These are phyloP conservation scores for Spirogloea muscicola DNA, from an alignment of 139 green algal species.

Conservation along the genomic window DNA sequence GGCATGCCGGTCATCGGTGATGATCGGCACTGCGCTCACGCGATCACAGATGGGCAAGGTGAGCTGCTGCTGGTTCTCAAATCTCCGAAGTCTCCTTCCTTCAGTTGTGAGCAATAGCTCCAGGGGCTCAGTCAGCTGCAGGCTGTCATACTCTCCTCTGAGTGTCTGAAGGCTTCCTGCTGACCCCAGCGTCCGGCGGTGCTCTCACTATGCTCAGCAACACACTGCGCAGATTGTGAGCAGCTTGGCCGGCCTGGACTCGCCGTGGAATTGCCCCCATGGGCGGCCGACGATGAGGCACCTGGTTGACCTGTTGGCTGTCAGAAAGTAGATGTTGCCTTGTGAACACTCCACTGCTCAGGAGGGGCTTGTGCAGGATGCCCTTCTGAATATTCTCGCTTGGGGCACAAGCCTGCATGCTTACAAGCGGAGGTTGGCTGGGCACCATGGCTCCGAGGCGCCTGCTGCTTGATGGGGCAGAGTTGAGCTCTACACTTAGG, in stretches of 20 bases:
- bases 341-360: too few species aligned
- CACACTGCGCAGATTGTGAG: slow-evolving; percentile 61
- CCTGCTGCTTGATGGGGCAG: too few species aligned
- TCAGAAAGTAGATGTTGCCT: too few species aligned
- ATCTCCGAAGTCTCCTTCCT: background rate
- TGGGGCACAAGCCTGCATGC: too few species aligned
- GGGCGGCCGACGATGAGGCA: slow-evolving; percentile 95
- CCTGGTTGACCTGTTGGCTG: slow-evolving; percentile 51
- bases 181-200: too few species aligned
- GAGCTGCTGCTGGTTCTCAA: background rate
- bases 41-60: slow-evolving; percentile 60
- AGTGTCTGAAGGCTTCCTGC: too few species aligned
- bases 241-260: slow-evolving; percentile 67
- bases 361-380: too few species aligned
- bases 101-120: background rate
- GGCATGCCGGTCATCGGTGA: slow-evolving; percentile 85
- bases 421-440: too few species aligned
- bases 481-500: too few species aligned
- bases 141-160: background rate
- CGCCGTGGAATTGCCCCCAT: slow-evolving; percentile 97
- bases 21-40: slow-evolving; percentile 84
- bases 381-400: too few species aligned
- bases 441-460: too few species aligned
- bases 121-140: background rate
- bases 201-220: too few species aligned